Percentiles rank a stretch among this genome's conserved stretches.
Conservation (phyloP, 1,284 basidiomycete species). For the Tausonia pullulans region DNA sequence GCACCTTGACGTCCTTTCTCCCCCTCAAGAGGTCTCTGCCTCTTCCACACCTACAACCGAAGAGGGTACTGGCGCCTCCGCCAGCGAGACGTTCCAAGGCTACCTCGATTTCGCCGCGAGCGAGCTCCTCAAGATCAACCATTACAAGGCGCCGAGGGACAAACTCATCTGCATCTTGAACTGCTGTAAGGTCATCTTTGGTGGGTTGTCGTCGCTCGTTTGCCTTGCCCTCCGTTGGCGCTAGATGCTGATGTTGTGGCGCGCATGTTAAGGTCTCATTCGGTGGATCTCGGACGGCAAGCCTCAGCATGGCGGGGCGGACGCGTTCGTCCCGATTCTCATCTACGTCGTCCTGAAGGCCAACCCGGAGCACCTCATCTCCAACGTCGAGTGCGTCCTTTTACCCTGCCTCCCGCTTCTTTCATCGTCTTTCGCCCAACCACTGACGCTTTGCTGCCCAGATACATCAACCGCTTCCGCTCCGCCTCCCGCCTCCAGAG, state of each 20-base stretch:
- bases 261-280: constrained; percentile 54
- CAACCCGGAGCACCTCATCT: constrained; percentile 84
- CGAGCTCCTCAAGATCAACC: constrained; percentile 93
- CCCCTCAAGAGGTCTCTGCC: too few species aligned
- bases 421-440: not conserved
- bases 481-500: constrained; percentile 81
- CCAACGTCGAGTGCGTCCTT: constrained; percentile 74
- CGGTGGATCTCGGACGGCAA: constrained; percentile 51
- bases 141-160: constrained; percentile 95
- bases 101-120: constrained; percentile 82
- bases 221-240: not conserved
- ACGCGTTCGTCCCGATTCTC: constrained; percentile 86
- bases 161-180: constrained; percentile 97
- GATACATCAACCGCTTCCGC: constrained; percentile 91
- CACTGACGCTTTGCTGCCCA: constrained; percentile 27
- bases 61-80: constrained; percentile 39
- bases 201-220: constrained; percentile 39
- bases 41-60: constrained; percentile 16
- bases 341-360: constrained; percentile 90
- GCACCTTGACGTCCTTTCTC: constrained; percentile 62
- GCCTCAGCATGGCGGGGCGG: constrained; percentile 60
- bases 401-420: not conserved
- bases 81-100: constrained; percentile 38
- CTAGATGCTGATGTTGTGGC: not conserved
- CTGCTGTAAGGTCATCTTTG: constrained; percentile 98